Conservation (phyloP, 2,329 filamentous ascomycete species). For the Aspergillus ruber region DNA sequence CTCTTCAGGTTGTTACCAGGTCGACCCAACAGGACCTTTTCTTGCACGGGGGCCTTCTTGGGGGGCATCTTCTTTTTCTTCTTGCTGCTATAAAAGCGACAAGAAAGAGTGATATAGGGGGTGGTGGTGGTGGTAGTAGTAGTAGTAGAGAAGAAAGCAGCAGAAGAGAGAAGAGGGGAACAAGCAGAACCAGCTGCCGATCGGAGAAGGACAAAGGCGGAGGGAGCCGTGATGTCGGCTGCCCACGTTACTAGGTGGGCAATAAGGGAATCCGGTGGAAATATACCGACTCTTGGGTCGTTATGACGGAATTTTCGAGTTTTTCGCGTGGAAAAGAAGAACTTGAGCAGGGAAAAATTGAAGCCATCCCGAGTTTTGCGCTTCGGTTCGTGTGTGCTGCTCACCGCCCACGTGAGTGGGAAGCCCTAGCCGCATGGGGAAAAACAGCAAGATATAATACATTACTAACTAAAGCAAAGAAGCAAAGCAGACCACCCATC, state of each 20-base stretch:
- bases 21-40: constrained; percentile 93
- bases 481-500: not conserved
- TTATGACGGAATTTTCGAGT: not conserved
- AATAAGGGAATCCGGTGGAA: constrained; percentile 1
- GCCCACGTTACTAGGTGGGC: constrained; percentile 16
- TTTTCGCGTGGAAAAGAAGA: constrained; percentile 3
- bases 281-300: too few species aligned
- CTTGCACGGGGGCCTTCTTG: constrained; percentile 85
- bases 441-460: not conserved
- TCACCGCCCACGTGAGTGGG: constrained; percentile 22
- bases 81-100: constrained; percentile 49
- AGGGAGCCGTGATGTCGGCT: constrained; percentile 25
- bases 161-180: constrained; percentile 19
- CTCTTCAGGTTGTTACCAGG: constrained; percentile 98
- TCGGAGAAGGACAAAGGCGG: constrained; percentile 42
- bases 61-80: constrained; percentile 79
- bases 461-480: not conserved
- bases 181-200: constrained; percentile 62
- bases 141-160: constrained; percentile 6
- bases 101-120: constrained; percentile 2
- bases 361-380: constrained; percentile 8
- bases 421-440: constrained; percentile 11
- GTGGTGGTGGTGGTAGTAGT: constrained; percentile 6
- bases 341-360: constrained; percentile 3
- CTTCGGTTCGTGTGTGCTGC: constrained; percentile 16